Conservation (phyloP, 2,329 filamentous ascomycete species). For the Pseudogymnoascus sp. region DNA sequence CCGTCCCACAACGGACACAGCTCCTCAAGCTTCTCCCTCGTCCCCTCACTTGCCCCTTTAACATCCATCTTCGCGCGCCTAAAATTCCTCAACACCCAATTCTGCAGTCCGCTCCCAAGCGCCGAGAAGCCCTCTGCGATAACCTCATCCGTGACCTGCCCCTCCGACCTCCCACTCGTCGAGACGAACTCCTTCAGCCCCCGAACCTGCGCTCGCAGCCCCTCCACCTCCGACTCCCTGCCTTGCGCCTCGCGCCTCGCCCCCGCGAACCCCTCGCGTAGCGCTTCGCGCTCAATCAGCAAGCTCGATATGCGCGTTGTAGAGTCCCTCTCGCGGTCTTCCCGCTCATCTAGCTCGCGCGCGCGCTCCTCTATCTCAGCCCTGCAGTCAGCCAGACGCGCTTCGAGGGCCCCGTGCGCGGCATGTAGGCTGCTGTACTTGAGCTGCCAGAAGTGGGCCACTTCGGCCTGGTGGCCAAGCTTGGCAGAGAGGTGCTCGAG, state of each 20-base stretch:
- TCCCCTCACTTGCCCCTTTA: constrained; percentile 34
- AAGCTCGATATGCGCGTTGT: constrained; percentile 23
- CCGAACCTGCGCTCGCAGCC: constrained; percentile 50
- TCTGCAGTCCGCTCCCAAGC: constrained; percentile 60
- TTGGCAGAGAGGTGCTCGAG: constrained; percentile 44
- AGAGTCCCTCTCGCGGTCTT: constrained; percentile 28
- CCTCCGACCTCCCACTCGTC: constrained; percentile 53
- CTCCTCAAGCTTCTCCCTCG: constrained; percentile 36
- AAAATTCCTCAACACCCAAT: constrained; percentile 66
- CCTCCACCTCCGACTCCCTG: constrained; percentile 49
- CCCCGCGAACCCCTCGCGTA: constrained; percentile 42
- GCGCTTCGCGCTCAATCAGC: constrained; percentile 27
- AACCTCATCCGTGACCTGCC: constrained; percentile 57
- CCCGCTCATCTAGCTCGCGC: constrained; percentile 36
- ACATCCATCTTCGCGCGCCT: constrained; percentile 52
- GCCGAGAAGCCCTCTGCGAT: constrained; percentile 54
- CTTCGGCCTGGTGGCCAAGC: constrained; percentile 41
- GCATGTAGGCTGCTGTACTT: constrained; percentile 37
- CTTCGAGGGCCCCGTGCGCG: constrained; percentile 45
- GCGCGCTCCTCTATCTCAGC: constrained; percentile 40
- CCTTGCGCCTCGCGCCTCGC: constrained; percentile 38
- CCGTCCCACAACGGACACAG: constrained; percentile 52
- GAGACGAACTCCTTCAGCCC: constrained; percentile 68
- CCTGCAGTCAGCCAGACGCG: constrained; percentile 44
- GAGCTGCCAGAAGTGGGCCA: constrained; percentile 48